phyloP scores from a whole-genome alignment of 208 protist species.

The Blechomonas ayalai region DNA sequence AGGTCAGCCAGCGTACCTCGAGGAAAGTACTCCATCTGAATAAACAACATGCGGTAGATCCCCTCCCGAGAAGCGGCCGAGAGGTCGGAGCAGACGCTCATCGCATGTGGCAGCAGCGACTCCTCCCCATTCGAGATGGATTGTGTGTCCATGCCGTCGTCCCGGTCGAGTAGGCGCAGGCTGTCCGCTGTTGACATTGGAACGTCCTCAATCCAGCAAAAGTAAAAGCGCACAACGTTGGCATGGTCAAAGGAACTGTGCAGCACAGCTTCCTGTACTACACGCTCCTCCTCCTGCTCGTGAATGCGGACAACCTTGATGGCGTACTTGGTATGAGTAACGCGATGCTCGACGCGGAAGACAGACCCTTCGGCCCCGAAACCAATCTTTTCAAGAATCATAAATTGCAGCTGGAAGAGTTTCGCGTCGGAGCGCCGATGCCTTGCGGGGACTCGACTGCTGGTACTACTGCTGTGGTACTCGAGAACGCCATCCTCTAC shows the following conservation, averaged over 20 bases:
- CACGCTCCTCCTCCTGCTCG: slow-evolving; percentile 44
- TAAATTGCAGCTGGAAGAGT: slow-evolving; percentile 75
- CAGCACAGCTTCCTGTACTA: slow-evolving; percentile 66
- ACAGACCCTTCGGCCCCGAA: slow-evolving; percentile 67
- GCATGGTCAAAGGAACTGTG: slow-evolving; percentile 76
- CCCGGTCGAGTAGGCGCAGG: slow-evolving; percentile 42
- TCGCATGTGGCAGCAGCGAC: too few relatives aligned
- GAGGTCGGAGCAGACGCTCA: not conserved
- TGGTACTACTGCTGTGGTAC: too few relatives aligned
- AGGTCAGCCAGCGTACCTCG: slow-evolving; percentile 63
- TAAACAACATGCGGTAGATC: slow-evolving; percentile 69
- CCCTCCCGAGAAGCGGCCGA: not conserved
- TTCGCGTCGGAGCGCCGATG: too few relatives aligned
- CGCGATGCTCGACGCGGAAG: slow-evolving; percentile 72
- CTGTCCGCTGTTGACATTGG: slow-evolving; percentile 25
- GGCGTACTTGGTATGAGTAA: slow-evolving; percentile 59
- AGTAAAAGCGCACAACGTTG: slow-evolving; percentile 82
- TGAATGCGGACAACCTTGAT: slow-evolving; percentile 75
- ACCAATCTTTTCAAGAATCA: slow-evolving; percentile 61
- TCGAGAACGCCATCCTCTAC: too few relatives aligned
- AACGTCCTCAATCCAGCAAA: slow-evolving; percentile 77
- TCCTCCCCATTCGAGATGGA: slow-evolving; percentile 17
- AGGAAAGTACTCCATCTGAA: slow-evolving; percentile 84
- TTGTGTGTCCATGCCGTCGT: slow-evolving; percentile 36
- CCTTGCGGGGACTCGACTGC: too few relatives aligned